Evolutionary conservation across 2,329 filamentous ascomycete genomes (phyloP).

Genomic region (Rasamsonia emersonii): DNA sequence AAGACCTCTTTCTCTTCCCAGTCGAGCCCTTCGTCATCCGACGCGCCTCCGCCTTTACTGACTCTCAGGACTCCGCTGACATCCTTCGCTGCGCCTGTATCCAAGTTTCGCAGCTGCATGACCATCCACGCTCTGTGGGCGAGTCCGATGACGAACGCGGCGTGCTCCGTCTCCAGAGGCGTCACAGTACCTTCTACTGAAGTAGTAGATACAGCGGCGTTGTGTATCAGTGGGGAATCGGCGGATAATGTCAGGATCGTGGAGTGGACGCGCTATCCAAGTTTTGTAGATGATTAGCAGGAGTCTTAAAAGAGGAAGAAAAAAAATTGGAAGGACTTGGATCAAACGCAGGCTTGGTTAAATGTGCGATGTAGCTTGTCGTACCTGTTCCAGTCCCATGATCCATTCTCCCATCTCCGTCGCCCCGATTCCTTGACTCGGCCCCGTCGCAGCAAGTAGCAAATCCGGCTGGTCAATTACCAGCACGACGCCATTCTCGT

Average conservation of each 20-base stretch:
- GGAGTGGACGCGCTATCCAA: conserved; percentile 50
- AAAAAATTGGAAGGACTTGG: too few relatives aligned
- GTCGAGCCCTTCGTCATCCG: conserved; percentile 20
- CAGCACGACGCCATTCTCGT: conserved; percentile 41
- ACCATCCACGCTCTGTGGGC: conserved; percentile 69
- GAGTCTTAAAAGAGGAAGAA: too few relatives aligned
- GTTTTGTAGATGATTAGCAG: neutral
- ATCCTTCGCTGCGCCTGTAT: conserved; percentile 82
- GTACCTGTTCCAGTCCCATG: conserved; percentile 55
- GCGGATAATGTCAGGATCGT: conserved; percentile 62
- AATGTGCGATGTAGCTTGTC: too few relatives aligned
- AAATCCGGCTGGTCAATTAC: conserved; percentile 60
- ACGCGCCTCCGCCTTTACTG: conserved; percentile 48
- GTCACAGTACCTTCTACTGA: conserved; percentile 35
- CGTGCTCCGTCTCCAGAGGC: conserved; percentile 60
- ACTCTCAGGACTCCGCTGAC: conserved; percentile 81
- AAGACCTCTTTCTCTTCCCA: conserved; percentile 60
- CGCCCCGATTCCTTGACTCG: conserved; percentile 33
- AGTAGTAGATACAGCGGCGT: conserved; percentile 16
- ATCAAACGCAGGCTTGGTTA: too few relatives aligned
- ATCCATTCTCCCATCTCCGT: conserved; percentile 48
- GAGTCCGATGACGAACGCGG: conserved; percentile 59
- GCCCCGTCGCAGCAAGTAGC: conserved; percentile 51
- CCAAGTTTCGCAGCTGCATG: conserved; percentile 64
- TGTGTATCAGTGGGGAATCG: conserved; percentile 61